Evolutionary conservation across 306 rosid species (phyloP).

Genomic region (Astragalus membranaceus): DNA sequence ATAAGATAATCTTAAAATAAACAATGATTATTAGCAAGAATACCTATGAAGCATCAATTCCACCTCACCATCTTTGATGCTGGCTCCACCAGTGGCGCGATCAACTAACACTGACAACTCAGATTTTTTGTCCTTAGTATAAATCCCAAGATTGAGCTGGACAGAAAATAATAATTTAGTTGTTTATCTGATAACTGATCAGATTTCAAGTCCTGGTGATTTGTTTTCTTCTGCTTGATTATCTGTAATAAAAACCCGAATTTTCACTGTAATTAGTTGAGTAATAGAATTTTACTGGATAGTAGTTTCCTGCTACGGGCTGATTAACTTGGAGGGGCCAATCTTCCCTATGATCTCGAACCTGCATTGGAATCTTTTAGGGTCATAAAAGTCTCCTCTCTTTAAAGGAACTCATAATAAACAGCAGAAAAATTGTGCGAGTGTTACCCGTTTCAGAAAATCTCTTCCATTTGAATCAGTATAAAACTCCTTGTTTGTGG

Average conservation of each 20-base stretch:
- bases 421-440: background rate
- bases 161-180: background rate
- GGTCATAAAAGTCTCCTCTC: slow-evolving; percentile 2
- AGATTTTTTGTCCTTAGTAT: slow-evolving; percentile 49
- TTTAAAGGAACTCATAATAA: background rate
- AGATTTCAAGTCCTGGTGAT: too few relatives aligned
- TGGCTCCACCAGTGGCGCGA: slow-evolving; percentile 82
- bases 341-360: slow-evolving; percentile 68
- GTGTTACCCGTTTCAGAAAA: slow-evolving; percentile 69
- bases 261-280: background rate
- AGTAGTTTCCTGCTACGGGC: slow-evolving; percentile 89
- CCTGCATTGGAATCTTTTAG: slow-evolving; percentile 37
- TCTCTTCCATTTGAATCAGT: slow-evolving; percentile 94
- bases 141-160: slow-evolving; percentile 89
- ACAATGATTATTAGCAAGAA: background rate
- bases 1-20: background rate
- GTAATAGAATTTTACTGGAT: slow-evolving; percentile 55
- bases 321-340: slow-evolving; percentile 76
- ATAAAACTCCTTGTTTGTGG: slow-evolving; percentile 61
- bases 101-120: slow-evolving; percentile 86
- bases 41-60: slow-evolving; percentile 95
- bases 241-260: too few relatives aligned
- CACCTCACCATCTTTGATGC: slow-evolving; percentile 74
- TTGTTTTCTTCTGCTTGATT: too few relatives aligned
- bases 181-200: background rate